Base-by-base conservation (phyloP, 352 stramenopile species). In the Phytophthora quininea region DNA sequence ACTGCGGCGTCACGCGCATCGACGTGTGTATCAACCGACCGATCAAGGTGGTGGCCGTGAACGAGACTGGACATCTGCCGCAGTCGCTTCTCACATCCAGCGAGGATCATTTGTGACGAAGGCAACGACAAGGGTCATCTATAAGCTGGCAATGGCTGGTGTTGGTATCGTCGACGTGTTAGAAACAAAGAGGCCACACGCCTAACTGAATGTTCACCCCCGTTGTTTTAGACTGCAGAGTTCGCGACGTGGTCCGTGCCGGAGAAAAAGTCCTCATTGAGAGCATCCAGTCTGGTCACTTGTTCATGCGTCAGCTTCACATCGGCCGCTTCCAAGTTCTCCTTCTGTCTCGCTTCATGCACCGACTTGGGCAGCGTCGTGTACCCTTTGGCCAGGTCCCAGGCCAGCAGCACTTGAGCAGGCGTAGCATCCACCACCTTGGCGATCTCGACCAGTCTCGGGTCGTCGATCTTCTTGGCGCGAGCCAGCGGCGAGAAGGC, bases 101-200 rank as follows among this genome's bases (percentile, higher is more conserved):
- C 54, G 85, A 93, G 71, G 87, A 95, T 68, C 84, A 93, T 65
- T n/a, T n/a, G n/a, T n/a, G n/a, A n/a, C n/a, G n/a, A n/a, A n/a
- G n/a, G n/a, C n/a, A n/a, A n/a, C n/a, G n/a, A n/a, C n/a, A n/a
- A n/a, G n/a, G n/a, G n/a, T n/a, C n/a, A n/a, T n/a, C 72, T 93
- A 49, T 91, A 75, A 84, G n/a, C 47, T 58, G 35, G 42, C 29
- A 45, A 55, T 30, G 55, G 48, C 42, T 58, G 27, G 50, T 11
- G 63, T 71, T 54, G 71, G 63, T 74, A 61, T 77, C 58, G 60
- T 73, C 59, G 53, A 71, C 38, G 63, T 73, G 49, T 67, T 73
- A 65, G 58, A 76, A 57, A 67, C 66, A 67, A 52, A 10, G 19
- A 65, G 38, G 12, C 32, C 4, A 35, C 35, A 56, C 56, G 65